phyloP scores from a whole-genome alignment of 129 eudicot genomes.

The Flaveria trinervia region DNA sequence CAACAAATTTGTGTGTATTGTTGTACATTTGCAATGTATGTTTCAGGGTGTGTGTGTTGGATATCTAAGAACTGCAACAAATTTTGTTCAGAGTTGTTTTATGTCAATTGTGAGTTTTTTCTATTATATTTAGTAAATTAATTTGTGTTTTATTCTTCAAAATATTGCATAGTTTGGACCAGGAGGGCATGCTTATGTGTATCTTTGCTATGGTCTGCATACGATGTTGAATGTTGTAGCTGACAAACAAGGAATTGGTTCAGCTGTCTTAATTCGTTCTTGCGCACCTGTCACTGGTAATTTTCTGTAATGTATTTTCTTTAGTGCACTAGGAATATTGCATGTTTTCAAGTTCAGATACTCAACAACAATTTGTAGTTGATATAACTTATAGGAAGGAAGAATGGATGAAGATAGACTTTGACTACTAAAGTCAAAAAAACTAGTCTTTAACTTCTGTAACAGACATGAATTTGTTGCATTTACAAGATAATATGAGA shows the following conservation, averaged over 20 bases:
- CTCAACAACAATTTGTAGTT: constrained; percentile 1
- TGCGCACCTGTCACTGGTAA: constrained; percentile 90
- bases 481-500: neutral
- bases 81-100: neutral
- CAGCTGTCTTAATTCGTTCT: constrained; percentile 92
- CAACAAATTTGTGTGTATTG: neutral
- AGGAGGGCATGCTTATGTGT: constrained; percentile 97
- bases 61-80: neutral
- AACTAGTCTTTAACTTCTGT: neutral
- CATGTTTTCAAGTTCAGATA: neutral
- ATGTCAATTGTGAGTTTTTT: constrained; percentile 5
- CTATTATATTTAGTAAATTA: neutral
- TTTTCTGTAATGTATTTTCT: neutral
- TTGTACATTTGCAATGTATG: neutral
- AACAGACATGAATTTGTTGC: neutral
- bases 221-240: constrained; percentile 94
- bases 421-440: constrained; percentile 15
- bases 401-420: neutral
- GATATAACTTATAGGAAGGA: neutral
- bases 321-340: neutral
- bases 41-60: neutral
- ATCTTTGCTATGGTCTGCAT: constrained; percentile 96
- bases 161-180: constrained; percentile 66
- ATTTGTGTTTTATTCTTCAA: neutral
- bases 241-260: constrained; percentile 87